Percentiles rank a stretch among this genome's conserved stretches.
Evolutionary conservation across 345 rosid species (phyloP).

Genomic region (Lepidium sativum): DNA sequence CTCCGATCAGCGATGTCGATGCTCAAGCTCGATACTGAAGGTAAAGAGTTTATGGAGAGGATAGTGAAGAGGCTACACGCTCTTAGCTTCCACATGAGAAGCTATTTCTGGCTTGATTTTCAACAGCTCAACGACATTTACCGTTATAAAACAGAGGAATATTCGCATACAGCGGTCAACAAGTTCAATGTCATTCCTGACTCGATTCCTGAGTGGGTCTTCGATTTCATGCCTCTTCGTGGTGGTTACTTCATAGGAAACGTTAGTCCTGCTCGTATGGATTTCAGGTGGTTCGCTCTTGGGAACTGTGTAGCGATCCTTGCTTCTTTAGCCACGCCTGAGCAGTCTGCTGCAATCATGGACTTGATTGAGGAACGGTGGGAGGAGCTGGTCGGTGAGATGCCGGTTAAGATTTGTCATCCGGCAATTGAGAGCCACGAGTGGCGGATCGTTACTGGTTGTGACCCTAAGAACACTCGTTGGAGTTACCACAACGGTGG

Average conservation of each 20-base stretch:
- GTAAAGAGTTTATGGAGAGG: constrained; percentile 49
- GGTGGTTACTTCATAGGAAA: constrained; percentile 69
- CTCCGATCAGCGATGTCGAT: constrained; percentile 45
- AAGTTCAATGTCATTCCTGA: constrained; percentile 64
- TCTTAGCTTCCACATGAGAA: constrained; percentile 57
- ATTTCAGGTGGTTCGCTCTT: constrained; percentile 61
- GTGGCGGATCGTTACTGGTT: constrained; percentile 50
- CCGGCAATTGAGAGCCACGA: constrained; percentile 61
- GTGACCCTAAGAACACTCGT: constrained; percentile 60
- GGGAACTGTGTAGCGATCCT: constrained; percentile 58
- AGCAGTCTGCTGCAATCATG: constrained; percentile 60
- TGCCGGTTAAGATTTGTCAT: constrained; percentile 64
- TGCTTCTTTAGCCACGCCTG: constrained; percentile 52
- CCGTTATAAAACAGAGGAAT: constrained; percentile 60
- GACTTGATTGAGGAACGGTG: constrained; percentile 61
- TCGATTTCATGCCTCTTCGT: constrained; percentile 53
- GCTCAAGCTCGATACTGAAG: constrained; percentile 46
- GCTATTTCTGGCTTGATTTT: constrained; percentile 55
- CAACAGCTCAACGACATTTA: constrained; percentile 58
- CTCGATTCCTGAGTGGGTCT: constrained; percentile 60
- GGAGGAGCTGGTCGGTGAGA: constrained; percentile 66
- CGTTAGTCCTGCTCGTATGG: constrained; percentile 59
- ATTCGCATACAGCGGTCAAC: constrained; percentile 57
- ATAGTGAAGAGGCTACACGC: constrained; percentile 53
- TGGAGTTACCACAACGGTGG: constrained; percentile 76